Evolutionary conservation across 2,329 filamentous ascomycete species (phyloP), one percentile per base, ranked within the genome.

Genomic region (Penicillium sp.): DNA sequence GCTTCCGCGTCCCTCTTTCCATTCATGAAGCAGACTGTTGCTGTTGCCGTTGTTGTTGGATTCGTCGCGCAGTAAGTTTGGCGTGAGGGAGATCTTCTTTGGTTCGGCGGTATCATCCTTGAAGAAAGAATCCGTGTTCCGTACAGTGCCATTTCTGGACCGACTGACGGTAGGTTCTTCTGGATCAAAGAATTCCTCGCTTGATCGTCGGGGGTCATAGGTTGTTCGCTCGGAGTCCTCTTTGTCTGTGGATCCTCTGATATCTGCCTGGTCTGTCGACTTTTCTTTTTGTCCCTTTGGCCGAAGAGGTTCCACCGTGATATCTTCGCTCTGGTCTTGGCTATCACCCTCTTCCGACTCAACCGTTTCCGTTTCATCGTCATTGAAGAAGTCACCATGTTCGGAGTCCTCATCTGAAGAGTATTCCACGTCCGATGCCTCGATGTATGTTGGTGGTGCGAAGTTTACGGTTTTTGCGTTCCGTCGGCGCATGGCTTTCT

Each of bases 101-200:
- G 95, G 97, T 75, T 98, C 95, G 37, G 92, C 89, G 31, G 86
- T 92, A 69, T 99, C 93, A 69, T 98, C 95, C 75, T 92, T 96
- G 81, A 97, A 97, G 81, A 98, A 97, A 1, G 93, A 96, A 75
- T 98, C 93, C 4, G 92, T 93, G 71, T 96, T 96, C 62, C 93
- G 86, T 45, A 96, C 84, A 23, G 90, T 93, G 43, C 92, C 92
- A 66, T 96, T 96, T 62, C 89, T 86, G 35, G 91, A 92, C 70
- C 88, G 73, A 70, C 70, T 78, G 66, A 73, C 66, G 23, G 64
- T 67, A 48, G 66, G 63, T 62, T 70, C 69, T 63, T 78, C 76
- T 35, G 74, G 69, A 44, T 83, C 81, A 55, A 88, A 83, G 3
- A 85, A 83, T 46, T 93, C 90, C 54, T 92, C 89, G 65, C 87